These are phyloP conservation scores for Calonectria naviculata DNA, from an alignment of 2,329 filamentous ascomycete species.

Conservation along the genomic window DNA sequence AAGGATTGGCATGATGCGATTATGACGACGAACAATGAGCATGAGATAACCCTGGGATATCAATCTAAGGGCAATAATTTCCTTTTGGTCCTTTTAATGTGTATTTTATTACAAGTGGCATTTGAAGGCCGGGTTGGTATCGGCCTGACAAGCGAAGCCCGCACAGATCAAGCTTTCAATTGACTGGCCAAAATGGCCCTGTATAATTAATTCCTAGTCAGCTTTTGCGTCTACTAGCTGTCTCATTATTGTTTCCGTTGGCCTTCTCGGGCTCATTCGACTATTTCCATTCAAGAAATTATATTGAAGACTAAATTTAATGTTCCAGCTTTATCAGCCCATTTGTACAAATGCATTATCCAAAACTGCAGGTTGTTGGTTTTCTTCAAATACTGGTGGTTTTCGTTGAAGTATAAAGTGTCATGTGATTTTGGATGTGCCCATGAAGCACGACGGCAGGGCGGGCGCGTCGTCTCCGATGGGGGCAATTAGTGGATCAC, in stretches of 20 bases:
- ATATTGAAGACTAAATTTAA: no score
- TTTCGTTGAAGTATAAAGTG: neutral
- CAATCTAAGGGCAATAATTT: neutral
- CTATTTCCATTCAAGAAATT: no score
- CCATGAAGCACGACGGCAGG: neutral
- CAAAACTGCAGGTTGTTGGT: no score
- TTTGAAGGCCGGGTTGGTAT: neutral
- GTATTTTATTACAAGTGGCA: neutral
- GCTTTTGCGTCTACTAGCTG: neutral
- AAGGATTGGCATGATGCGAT: neutral
- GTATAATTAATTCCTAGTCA: neutral
- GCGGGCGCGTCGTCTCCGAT: neutral
- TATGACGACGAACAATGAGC: neutral
- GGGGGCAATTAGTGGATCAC: neutral
- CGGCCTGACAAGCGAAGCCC: neutral
- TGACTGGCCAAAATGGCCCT: constrained; percentile 7
- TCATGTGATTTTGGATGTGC: neutral
- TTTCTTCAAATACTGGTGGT: no score
- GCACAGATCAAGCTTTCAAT: neutral
- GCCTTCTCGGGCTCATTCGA: no score
- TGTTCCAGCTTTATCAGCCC: no score
- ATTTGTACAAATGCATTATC: no score
- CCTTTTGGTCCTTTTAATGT: neutral
- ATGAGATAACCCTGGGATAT: neutral
- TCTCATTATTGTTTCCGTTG: no score